These are phyloP conservation scores for Pythium oligandrum DNA, from an alignment of 352 stramenopile species.

Conservation along the genomic window DNA sequence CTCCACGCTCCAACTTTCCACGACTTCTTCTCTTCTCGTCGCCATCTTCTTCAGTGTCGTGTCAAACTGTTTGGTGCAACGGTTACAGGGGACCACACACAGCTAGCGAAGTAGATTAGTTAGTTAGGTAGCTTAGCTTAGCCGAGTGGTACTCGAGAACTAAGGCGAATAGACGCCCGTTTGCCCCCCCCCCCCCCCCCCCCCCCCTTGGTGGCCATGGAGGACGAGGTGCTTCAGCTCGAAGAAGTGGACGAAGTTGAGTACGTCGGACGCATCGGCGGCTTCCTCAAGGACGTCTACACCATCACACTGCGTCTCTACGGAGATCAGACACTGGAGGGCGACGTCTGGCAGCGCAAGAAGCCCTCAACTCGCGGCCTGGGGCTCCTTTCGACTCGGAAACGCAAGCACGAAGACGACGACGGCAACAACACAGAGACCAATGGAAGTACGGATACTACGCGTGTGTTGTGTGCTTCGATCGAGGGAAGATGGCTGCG, in stretches of 20 bases:
- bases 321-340: conserved; percentile 28
- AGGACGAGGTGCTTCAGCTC: conserved; percentile 7
- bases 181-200: too few relatives aligned
- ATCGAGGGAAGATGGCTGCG: conserved; percentile 18
- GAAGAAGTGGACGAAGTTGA: conserved; percentile 25
- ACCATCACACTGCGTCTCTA: conserved; percentile 38
- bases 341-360: conserved; percentile 29
- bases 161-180: too few relatives aligned
- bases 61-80: too few relatives aligned
- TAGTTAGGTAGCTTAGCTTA: too few relatives aligned
- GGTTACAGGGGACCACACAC: too few relatives aligned
- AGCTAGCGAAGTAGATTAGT: too few relatives aligned
- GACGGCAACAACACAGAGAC: not conserved
- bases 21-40: too few relatives aligned
- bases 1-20: too few relatives aligned
- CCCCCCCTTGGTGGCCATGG: too few relatives aligned
- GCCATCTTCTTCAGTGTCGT: too few relatives aligned
- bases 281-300: conserved; percentile 28
- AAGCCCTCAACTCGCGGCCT: conserved; percentile 9
- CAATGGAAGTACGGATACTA: too few relatives aligned
- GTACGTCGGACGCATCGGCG: conserved; percentile 45
- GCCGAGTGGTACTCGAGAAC: too few relatives aligned
- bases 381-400: conserved; percentile 8
- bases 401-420: not conserved
- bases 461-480: conserved; percentile 1